Evolutionary conservation across 148 eudicot species (phyloP).

Genomic region (Oxyria digyna): DNA sequence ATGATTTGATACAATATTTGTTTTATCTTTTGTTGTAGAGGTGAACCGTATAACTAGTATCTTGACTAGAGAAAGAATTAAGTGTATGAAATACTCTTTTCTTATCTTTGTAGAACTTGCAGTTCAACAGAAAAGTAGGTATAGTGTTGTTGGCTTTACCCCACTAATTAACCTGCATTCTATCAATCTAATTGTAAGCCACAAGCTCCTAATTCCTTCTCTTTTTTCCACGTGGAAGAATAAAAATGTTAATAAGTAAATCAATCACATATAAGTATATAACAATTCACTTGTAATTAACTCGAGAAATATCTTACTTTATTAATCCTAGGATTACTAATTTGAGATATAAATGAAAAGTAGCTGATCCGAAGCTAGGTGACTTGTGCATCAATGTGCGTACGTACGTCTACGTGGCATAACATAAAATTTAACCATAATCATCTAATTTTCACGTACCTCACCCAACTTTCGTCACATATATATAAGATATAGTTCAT

Average conservation of each 20-base stretch:
- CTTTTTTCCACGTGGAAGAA: not conserved
- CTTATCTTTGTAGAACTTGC: not conserved
- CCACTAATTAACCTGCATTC: not conserved
- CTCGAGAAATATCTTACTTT: no score
- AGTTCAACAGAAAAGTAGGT: constrained; percentile 14
- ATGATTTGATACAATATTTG: no score
- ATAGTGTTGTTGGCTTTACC: constrained; percentile 12
- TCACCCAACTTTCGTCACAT: not conserved
- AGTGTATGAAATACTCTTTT: no score
- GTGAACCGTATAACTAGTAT: no score
- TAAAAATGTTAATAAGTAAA: no score
- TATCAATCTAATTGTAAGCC: constrained; percentile 7
- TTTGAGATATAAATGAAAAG: not conserved
- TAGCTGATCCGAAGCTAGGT: not conserved
- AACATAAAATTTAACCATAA: not conserved
- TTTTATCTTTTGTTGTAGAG: no score
- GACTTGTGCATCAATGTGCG: not conserved
- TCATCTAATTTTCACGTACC: not conserved
- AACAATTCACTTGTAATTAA: no score
- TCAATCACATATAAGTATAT: no score
- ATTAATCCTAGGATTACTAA: not conserved
- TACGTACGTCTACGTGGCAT: not conserved
- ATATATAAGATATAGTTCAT: not conserved
- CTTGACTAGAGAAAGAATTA: no score
- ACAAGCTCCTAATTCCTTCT: constrained; percentile 7